phyloP scores from a whole-genome alignment of 148 eudicot species.

The Persicaria tinctoria region DNA sequence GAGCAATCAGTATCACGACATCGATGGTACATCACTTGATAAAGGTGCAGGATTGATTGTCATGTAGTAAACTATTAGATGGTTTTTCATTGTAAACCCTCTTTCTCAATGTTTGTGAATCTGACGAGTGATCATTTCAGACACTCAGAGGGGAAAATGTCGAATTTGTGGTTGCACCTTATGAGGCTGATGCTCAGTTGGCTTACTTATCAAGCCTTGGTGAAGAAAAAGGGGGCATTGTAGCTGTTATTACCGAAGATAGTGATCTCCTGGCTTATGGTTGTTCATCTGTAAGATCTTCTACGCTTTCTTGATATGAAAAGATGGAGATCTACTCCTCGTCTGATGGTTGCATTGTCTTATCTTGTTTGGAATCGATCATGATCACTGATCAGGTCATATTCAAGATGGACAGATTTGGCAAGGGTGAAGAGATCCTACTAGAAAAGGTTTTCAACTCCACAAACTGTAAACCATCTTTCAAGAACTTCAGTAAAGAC shows the following conservation, averaged over 20 bases:
- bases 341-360: background rate
- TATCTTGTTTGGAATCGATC: constrained; percentile 3
- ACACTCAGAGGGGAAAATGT: constrained; percentile 53
- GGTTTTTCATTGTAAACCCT: background rate
- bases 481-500: constrained; percentile 36
- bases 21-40: constrained; percentile 69
- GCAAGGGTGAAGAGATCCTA: constrained; percentile 66
- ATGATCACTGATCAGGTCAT: constrained; percentile 50
- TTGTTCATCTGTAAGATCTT: constrained; percentile 70
- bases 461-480: constrained; percentile 42
- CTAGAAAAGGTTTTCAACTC: constrained; percentile 51
- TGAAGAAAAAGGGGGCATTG: constrained; percentile 53
- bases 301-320: background rate
- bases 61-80: constrained; percentile 2
- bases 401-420: constrained; percentile 79
- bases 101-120: background rate
- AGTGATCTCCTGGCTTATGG: constrained; percentile 81
- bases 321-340: constrained; percentile 7
- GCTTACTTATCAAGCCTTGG: constrained; percentile 59
- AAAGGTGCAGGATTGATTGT: constrained; percentile 34
- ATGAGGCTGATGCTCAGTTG: constrained; percentile 89
- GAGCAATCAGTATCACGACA: constrained; percentile 69
- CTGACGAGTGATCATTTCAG: constrained; percentile 26
- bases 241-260: constrained; percentile 72
- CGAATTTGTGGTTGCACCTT: constrained; percentile 79